These are phyloP conservation scores for Aspergillus pseudoglaucus DNA, from an alignment of 2,329 filamentous ascomycete genomes.

Conservation along the genomic window DNA sequence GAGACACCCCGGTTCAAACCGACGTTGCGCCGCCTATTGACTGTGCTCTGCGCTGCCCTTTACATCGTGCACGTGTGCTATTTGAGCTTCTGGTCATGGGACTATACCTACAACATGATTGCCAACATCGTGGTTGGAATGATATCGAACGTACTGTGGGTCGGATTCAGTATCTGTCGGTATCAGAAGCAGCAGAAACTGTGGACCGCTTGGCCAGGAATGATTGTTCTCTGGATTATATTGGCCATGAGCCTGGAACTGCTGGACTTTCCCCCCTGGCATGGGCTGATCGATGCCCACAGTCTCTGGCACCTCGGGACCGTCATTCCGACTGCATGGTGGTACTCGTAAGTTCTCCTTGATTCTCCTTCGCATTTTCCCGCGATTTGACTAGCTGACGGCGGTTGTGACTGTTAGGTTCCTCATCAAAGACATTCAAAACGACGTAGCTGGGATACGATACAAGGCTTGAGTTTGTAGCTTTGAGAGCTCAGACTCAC, in stretches of 20 bases:
- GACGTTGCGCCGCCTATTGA: slow-evolving; percentile 66
- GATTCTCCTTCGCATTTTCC: neutral
- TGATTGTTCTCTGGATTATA: slow-evolving; percentile 87
- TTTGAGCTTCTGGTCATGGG: slow-evolving; percentile 78
- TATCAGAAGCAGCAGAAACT: slow-evolving; percentile 64
- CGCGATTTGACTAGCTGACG: slow-evolving; percentile 19
- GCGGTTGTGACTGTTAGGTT: slow-evolving; percentile 53
- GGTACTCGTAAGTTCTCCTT: slow-evolving; percentile 73
- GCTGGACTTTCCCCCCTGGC: slow-evolving; percentile 83
- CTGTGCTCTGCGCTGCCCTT: slow-evolving; percentile 60
- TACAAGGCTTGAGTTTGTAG: slow-evolving; percentile 55
- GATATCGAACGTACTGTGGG: slow-evolving; percentile 78
- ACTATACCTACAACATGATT: slow-evolving; percentile 97
- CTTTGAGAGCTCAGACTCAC: slow-evolving; percentile 9
- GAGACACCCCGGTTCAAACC: slow-evolving; percentile 41
- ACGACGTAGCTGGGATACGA: slow-evolving; percentile 68
- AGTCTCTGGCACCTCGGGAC: slow-evolving; percentile 94
- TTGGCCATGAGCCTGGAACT: slow-evolving; percentile 93
- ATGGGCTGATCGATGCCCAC: slow-evolving; percentile 82
- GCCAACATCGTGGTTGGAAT: slow-evolving; percentile 81
- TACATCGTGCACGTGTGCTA: slow-evolving; percentile 76
- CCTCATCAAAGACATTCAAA: slow-evolving; percentile 73
- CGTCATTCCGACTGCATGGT: slow-evolving; percentile 77
- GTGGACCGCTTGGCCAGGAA: slow-evolving; percentile 84
- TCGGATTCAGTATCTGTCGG: slow-evolving; percentile 67